A percentile compares a stretch with the other conserved stretches of the same genome.
Evolutionary conservation across 495 filamentous ascomycete species (phyloP).

Genomic region (Terfezia boudieri): DNA sequence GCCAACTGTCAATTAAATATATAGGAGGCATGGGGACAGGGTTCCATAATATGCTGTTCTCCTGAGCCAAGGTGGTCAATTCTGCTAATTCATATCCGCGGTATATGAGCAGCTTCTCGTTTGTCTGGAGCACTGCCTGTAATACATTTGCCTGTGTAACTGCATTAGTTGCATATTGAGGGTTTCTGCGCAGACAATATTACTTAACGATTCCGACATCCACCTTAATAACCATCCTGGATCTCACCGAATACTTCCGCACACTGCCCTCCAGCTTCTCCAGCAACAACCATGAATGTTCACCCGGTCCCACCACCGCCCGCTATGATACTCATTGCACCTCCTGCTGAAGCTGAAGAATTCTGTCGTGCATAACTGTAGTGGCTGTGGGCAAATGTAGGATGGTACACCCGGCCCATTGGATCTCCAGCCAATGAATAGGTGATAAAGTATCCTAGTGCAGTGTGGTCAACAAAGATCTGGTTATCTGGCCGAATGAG

Average conservation of each 20-base stretch:
- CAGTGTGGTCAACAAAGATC: conserved; percentile 81
- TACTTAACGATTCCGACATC: conserved; percentile 70
- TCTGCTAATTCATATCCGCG: conserved; percentile 79
- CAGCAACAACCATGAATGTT: conserved; percentile 32
- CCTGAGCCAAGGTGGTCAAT: conserved; percentile 74
- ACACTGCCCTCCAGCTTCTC: conserved; percentile 60
- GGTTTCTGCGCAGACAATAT: neutral
- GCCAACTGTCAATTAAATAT: conserved; percentile 81
- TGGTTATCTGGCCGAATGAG: conserved; percentile 77
- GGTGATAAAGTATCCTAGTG: conserved; percentile 71
- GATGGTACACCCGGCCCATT: conserved; percentile 60
- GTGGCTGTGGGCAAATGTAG: conserved; percentile 41
- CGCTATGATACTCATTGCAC: conserved; percentile 26
- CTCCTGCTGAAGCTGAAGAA: conserved; percentile 36
- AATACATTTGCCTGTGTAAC: conserved; percentile 45
- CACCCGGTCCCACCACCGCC: conserved; percentile 24
- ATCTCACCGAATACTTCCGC: conserved; percentile 65
- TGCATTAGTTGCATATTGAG: neutral
- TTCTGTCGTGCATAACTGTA: conserved; percentile 51
- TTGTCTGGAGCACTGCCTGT: conserved; percentile 68
- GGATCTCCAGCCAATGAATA: conserved; percentile 80
- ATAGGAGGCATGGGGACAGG: conserved; percentile 62
- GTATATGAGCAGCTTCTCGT: conserved; percentile 68
- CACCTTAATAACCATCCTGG: conserved; percentile 94
- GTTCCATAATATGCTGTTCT: conserved; percentile 69